Evolutionary conservation across 257 asterid genomes (phyloP).

Genomic region (Capsicum rhomboideum): DNA sequence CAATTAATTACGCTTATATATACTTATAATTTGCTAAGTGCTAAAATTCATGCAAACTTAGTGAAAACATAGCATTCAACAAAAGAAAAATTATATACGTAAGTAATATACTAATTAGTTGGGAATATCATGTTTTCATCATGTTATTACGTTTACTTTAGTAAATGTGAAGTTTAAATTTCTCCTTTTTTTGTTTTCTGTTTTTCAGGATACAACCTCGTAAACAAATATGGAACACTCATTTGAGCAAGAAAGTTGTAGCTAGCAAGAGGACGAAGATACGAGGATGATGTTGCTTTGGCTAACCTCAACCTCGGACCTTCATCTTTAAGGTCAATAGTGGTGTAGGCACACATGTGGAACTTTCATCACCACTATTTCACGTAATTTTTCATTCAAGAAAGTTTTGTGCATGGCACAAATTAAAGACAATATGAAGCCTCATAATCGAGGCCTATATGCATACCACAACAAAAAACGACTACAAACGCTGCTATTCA

Average conservation of each 20-base stretch:
- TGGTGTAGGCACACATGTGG: neutral
- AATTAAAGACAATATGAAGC: neutral
- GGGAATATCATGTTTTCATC: neutral
- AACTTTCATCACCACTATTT: neutral
- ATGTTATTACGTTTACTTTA: neutral
- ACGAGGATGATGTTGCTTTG: neutral
- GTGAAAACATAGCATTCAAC: neutral
- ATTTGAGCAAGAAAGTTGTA: slow-evolving; percentile 46
- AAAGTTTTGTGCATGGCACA: neutral
- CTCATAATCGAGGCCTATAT: neutral
- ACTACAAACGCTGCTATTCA: neutral
- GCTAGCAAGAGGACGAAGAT: slow-evolving; percentile 13
- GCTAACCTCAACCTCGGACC: slow-evolving; percentile 41
- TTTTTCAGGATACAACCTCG: slow-evolving; percentile 3
- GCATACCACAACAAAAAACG: neutral
- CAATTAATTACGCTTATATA: neutral
- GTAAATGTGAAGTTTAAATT: neutral
- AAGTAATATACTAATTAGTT: neutral
- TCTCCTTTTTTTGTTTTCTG: neutral
- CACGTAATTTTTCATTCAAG: neutral
- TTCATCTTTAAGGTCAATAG: slow-evolving; percentile 11
- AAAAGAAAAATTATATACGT: neutral
- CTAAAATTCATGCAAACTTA: neutral
- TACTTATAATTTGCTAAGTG: neutral
- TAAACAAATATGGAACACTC: slow-evolving; percentile 34